These are phyloP conservation scores for Globisporangium nodosum DNA, from an alignment of 352 stramenopile species.

Conservation along the genomic window DNA sequence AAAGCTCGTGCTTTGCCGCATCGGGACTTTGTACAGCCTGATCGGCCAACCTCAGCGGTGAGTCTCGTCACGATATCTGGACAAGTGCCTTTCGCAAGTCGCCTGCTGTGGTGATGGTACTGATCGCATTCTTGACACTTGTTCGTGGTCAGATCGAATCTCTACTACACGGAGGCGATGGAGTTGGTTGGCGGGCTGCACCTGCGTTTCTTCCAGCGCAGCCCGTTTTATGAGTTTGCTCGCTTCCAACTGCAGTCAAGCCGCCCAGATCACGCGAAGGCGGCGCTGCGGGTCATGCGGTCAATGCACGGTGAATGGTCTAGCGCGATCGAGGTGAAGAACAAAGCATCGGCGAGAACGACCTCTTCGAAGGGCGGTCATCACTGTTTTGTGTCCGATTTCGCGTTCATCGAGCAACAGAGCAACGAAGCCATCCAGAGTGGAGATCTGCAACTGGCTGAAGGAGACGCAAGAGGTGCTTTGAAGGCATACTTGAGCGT, in stretches of 20 bases:
- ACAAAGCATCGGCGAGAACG: background rate
- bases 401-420: conserved; percentile 28
- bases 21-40: conserved; percentile 49
- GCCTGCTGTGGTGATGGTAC: background rate
- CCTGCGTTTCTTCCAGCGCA: conserved; percentile 42
- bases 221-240: conserved; percentile 60
- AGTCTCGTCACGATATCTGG: background rate
- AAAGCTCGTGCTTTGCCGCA: conserved; percentile 54
- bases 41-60: conserved; percentile 51
- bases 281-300: conserved; percentile 37
- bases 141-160: conserved; percentile 21
- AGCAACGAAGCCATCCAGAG: conserved; percentile 43
- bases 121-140: background rate
- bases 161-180: conserved; percentile 67
- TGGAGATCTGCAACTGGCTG: conserved; percentile 24
- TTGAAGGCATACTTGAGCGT: conserved; percentile 10
- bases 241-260: conserved; percentile 50
- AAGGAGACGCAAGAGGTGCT: conserved; percentile 19
- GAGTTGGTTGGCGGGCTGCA: conserved; percentile 55
- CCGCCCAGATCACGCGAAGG: conserved; percentile 37
- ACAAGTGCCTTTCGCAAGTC: background rate
- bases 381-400: conserved; percentile 18
- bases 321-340: background rate
- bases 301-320: conserved; percentile 1
- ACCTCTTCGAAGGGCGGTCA: background rate